These are phyloP conservation scores for Candida sithepensis DNA, from an alignment of 805 yeast species.

Conservation along the genomic window DNA sequence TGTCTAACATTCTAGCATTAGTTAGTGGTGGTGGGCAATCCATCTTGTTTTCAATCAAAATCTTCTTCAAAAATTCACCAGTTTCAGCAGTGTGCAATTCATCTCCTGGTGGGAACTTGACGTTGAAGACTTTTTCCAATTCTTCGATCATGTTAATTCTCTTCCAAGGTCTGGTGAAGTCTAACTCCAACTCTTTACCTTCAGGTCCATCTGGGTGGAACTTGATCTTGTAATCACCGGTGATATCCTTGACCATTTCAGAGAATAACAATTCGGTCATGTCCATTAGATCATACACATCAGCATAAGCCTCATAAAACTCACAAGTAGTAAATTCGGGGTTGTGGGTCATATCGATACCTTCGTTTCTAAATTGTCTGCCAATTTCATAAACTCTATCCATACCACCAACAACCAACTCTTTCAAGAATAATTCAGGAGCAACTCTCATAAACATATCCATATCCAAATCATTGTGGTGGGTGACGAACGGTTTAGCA, in stretches of 20 bases:
- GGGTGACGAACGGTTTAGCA: constrained; percentile 96
- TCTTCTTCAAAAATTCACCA: constrained; percentile 79
- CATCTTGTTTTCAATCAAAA: constrained; percentile 73
- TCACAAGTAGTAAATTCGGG: constrained; percentile 99
- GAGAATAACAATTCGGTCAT: constrained; percentile 90
- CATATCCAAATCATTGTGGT: constrained; percentile 94
- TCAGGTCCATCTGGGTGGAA: constrained; percentile 96
- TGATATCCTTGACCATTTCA: constrained; percentile 95
- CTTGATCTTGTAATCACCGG: constrained; percentile 79
- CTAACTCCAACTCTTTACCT: constrained; percentile 71
- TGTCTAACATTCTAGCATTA: constrained; percentile 98
- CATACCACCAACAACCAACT: constrained; percentile 96
- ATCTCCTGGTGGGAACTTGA: constrained; percentile 93
- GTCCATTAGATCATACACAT: constrained; percentile 92
- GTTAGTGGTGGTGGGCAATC: constrained; percentile 90
- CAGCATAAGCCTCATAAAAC: constrained; percentile 97
- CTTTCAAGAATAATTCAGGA: constrained; percentile 94
- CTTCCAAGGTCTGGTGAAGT: constrained; percentile 97
- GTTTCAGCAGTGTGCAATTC: constrained; percentile 92
- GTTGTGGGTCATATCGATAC: constrained; percentile 97
- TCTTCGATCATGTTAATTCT: constrained; percentile 97
- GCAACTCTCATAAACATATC: constrained; percentile 98
- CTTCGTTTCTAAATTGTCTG: constrained; percentile 98
- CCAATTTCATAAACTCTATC: constrained; percentile 98
- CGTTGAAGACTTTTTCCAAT: constrained; percentile 79